Evolutionary conservation across 768 basidiomycete genomes (phyloP).

Genomic region (Cystoderma amianthinum): DNA sequence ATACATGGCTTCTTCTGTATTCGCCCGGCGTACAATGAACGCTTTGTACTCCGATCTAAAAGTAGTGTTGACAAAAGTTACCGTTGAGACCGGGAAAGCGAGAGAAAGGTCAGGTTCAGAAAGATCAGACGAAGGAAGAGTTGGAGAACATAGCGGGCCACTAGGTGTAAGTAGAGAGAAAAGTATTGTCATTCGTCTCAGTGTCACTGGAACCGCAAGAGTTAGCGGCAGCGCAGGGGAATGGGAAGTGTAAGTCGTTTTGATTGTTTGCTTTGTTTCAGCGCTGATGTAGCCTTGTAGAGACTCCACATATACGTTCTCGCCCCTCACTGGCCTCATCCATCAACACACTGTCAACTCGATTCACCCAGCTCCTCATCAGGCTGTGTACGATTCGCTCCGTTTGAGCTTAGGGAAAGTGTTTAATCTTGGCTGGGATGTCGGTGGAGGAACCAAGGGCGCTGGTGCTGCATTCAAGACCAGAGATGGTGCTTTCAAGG

Average conservation of each 20-base stretch:
- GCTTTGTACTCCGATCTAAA: conserved; percentile 64
- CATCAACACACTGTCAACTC: conserved; percentile 60
- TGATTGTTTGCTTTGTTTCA: conserved; percentile 2
- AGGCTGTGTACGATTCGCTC: conserved; percentile 61
- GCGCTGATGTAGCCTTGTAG: conserved; percentile 23
- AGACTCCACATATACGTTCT: conserved; percentile 69
- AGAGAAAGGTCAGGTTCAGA: conserved; percentile 2
- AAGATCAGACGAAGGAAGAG: not conserved
- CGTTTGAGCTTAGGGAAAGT: conserved; percentile 31
- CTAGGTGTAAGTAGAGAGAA: conserved; percentile 59
- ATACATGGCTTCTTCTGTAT: conserved; percentile 63
- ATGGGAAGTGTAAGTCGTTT: conserved; percentile 63
- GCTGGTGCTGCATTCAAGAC: not conserved
- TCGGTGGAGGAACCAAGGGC: conserved; percentile 6
- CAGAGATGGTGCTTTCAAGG: not conserved
- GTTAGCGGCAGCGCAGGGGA: conserved; percentile 57
- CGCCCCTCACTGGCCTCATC: conserved; percentile 58
- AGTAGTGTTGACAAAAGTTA: conserved; percentile 47
- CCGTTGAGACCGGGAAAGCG: conserved; percentile 17
- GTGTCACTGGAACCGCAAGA: conserved; percentile 51
- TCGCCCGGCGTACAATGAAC: conserved; percentile 69
- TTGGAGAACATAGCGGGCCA: conserved; percentile 15
- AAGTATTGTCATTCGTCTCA: conserved; percentile 45
- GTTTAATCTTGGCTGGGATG: conserved; percentile 23
- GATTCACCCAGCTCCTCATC: conserved; percentile 74